These are phyloP conservation scores for Irpex lacteus DNA, from an alignment of 1,284 basidiomycete genomes.

Conservation along the genomic window DNA sequence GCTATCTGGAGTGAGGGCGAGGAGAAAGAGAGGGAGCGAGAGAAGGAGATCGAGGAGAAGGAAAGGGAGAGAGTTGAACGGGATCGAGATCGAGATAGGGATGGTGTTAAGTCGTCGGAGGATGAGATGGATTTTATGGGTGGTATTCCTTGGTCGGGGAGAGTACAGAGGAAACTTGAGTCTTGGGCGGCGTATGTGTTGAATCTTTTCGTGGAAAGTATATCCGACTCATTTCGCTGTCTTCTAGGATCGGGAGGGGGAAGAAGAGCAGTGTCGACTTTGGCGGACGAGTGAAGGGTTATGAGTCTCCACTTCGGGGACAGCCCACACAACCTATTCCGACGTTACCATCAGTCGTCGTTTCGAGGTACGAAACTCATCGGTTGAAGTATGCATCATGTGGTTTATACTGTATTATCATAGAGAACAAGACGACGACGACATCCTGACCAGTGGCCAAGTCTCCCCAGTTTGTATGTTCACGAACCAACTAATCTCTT, in stretches of 20 bases:
- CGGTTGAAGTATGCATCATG: neutral
- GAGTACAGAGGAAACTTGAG: slow-evolving; percentile 66
- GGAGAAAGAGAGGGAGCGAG: slow-evolving; percentile 24
- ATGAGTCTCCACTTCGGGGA: slow-evolving; percentile 22
- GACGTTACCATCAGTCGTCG: slow-evolving; percentile 30
- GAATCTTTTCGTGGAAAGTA: neutral
- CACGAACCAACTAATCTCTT: neutral
- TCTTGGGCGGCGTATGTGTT: slow-evolving; percentile 63
- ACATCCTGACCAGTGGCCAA: slow-evolving; percentile 69
- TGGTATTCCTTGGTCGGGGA: slow-evolving; percentile 49
- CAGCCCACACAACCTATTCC: slow-evolving; percentile 20
- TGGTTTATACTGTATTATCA: slow-evolving; percentile 11
- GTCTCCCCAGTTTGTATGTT: slow-evolving; percentile 65
- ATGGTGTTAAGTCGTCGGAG: slow-evolving; percentile 30
- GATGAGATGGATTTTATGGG: slow-evolving; percentile 38
- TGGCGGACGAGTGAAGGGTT: slow-evolving; percentile 23
- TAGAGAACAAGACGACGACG: slow-evolving; percentile 53
- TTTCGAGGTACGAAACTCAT: slow-evolving; percentile 29
- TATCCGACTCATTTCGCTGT: neutral
- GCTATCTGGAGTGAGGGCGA: slow-evolving; percentile 33
- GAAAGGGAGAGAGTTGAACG: slow-evolving; percentile 30
- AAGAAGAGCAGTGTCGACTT: slow-evolving; percentile 39
- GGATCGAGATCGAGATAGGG: slow-evolving; percentile 34
- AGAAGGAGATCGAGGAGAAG: slow-evolving; percentile 26
- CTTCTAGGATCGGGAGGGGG: slow-evolving; percentile 27